These are phyloP conservation scores for Aspergillus thermomutatus DNA, from an alignment of 2,329 filamentous ascomycete genomes.

Conservation along the genomic window DNA sequence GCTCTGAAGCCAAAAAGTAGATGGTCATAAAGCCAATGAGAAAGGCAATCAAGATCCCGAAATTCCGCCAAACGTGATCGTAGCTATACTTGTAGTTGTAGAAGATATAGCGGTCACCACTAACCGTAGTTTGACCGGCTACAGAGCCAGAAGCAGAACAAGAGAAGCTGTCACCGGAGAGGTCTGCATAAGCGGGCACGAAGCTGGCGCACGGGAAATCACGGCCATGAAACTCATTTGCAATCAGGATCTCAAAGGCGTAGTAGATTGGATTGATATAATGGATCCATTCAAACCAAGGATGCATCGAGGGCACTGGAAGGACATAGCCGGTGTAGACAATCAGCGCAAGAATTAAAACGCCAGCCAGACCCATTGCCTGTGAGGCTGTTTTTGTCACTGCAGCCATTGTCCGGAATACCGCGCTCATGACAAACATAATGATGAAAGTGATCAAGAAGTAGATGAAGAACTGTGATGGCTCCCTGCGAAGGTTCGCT, in stretches of 20 bases:
- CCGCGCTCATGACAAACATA: conserved; percentile 75
- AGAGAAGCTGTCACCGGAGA: conserved; percentile 41
- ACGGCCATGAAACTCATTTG: conserved; percentile 73
- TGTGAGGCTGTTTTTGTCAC: conserved; percentile 64
- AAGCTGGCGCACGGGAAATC: conserved; percentile 52
- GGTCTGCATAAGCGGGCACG: conserved; percentile 45
- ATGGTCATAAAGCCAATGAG: conserved; percentile 57
- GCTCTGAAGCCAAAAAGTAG: conserved; percentile 52
- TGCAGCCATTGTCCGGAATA: conserved; percentile 78
- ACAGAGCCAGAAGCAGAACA: conserved; percentile 59
- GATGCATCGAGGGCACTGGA: conserved; percentile 60
- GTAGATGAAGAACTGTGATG: conserved; percentile 82
- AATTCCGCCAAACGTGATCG: conserved; percentile 63
- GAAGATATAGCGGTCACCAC: conserved; percentile 58
- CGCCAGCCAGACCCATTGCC: conserved; percentile 53
- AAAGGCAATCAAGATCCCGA: conserved; percentile 66
- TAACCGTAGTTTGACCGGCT: conserved; percentile 51
- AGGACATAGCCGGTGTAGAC: conserved; percentile 50
- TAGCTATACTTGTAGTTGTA: conserved; percentile 60
- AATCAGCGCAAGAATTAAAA: conserved; percentile 41
- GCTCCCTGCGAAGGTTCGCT: conserved; percentile 69
- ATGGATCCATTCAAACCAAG: conserved; percentile 78
- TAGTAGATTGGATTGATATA: conserved; percentile 77
- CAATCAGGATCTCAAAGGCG: conserved; percentile 74
- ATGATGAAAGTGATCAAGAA: conserved; percentile 70